phyloP scores from a whole-genome alignment of 83 land plant species.

The Diphasiastrum complanatum region DNA sequence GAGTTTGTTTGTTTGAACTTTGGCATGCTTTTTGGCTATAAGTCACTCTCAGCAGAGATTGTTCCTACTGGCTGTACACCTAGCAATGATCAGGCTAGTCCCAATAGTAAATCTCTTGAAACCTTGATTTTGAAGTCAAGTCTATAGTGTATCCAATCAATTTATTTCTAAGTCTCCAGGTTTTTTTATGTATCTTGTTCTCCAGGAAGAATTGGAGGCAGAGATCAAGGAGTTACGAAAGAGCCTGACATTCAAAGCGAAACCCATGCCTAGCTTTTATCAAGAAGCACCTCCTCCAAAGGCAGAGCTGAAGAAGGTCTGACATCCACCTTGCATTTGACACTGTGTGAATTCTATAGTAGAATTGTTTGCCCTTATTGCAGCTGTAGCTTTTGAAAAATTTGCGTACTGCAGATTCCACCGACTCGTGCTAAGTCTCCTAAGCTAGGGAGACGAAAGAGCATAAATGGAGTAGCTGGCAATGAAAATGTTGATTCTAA shows the following conservation, averaged over 20 bases:
- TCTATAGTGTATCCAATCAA: too few relatives aligned
- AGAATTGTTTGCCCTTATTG: neutral
- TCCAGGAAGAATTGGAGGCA: slow-evolving; percentile 22
- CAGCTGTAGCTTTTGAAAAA: neutral
- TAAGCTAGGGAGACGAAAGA: slow-evolving; percentile 22
- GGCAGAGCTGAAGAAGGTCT: slow-evolving; percentile 13
- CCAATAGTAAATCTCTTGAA: neutral
- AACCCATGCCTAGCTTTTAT: slow-evolving; percentile 31
- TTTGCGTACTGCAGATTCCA: slow-evolving; percentile 17
- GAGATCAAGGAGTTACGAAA: slow-evolving; percentile 21
- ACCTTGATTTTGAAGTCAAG: neutral
- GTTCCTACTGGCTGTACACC: neutral
- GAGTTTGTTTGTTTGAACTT: neutral
- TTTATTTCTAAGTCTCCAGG: too few relatives aligned
- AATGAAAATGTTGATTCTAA: too few relatives aligned
- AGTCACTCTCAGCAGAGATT: neutral
- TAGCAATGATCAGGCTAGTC: too few relatives aligned
- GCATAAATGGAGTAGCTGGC: too few relatives aligned
- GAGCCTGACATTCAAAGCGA: slow-evolving; percentile 31
- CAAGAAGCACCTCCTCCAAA: slow-evolving; percentile 25
- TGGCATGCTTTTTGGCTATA: neutral
- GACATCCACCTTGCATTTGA: slow-evolving; percentile 1
- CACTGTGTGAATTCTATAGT: neutral
- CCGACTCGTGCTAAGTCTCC: slow-evolving; percentile 34
- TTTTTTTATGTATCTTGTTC: neutral